Evolutionary conservation across 345 rosid species (phyloP).

Genomic region (Mallotus nudiflorus): DNA sequence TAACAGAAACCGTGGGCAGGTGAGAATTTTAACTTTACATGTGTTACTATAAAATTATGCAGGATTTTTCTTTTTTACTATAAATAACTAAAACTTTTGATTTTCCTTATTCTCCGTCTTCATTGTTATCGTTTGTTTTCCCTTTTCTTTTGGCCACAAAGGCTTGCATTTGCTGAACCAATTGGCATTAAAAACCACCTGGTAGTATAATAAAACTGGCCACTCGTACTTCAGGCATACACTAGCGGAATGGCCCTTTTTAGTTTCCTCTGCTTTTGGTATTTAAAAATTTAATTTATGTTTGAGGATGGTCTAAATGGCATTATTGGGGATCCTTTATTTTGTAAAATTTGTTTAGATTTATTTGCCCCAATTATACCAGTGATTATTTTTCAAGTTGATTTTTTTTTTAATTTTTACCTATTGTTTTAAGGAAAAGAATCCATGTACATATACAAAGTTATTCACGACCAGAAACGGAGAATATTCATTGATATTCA

Average conservation of each 20-base stretch:
- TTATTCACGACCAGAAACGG: background rate
- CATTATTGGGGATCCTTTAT: too few species aligned
- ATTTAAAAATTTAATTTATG: too few species aligned
- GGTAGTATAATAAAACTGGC: background rate
- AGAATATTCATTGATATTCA: background rate
- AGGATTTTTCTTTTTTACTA: background rate
- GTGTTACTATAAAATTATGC: background rate
- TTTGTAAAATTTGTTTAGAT: too few species aligned
- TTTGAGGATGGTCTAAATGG: too few species aligned
- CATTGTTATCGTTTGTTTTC: background rate
- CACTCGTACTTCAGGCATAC: background rate
- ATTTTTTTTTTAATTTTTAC: background rate
- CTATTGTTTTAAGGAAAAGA: background rate
- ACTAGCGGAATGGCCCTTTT: too few species aligned
- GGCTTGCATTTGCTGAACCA: background rate
- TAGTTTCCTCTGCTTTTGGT: too few species aligned
- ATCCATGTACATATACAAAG: background rate
- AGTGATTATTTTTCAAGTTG: background rate
- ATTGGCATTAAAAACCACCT: background rate
- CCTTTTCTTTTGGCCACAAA: too few species aligned
- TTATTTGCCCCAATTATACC: too few species aligned
- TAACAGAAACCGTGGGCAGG: slow-evolving; percentile 89
- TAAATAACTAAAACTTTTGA: background rate
- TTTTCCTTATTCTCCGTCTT: background rate
- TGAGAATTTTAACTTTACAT: slow-evolving; percentile 26